phyloP scores from a whole-genome alignment of 192 early-diverging fungal genomes.

The Linnemannia elongata region DNA sequence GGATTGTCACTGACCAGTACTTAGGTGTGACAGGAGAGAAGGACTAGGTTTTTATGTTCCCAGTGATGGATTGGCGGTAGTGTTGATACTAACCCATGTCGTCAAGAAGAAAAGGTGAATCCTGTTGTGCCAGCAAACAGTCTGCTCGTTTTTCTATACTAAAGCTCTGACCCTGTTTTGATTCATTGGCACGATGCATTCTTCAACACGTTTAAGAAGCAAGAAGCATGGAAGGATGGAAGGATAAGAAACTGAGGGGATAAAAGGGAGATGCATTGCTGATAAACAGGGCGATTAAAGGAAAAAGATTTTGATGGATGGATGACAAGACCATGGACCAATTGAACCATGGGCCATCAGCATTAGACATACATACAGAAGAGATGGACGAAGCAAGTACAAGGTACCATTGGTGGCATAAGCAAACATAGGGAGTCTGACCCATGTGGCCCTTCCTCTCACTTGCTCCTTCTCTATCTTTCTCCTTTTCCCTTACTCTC shows the following conservation, averaged over 20 bases:
- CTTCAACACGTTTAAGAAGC: background rate
- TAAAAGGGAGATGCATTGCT: background rate
- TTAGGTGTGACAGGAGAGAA: background rate
- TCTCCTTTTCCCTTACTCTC: background rate
- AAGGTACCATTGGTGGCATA: background rate
- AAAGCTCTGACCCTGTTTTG: too few species aligned
- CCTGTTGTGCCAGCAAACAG: too few species aligned
- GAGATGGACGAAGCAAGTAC: background rate
- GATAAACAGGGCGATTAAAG: too few species aligned
- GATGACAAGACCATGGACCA: background rate
- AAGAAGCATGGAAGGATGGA: background rate
- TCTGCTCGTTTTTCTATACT: too few species aligned
- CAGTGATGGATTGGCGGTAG: background rate
- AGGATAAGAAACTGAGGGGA: background rate
- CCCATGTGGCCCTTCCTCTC: conserved; percentile 11
- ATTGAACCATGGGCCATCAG: background rate
- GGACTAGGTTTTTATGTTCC: background rate
- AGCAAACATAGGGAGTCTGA: background rate
- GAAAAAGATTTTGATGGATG: background rate
- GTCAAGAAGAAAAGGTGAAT: background rate
- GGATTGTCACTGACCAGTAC: background rate
- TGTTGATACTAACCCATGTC: background rate
- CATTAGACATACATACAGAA: background rate
- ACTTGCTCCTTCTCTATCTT: background rate
- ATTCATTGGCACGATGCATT: background rate